Evolutionary conservation across 1,284 basidiomycete species (phyloP), one percentile per base, ranked within the genome.

Genomic region (Irpex sp.): DNA sequence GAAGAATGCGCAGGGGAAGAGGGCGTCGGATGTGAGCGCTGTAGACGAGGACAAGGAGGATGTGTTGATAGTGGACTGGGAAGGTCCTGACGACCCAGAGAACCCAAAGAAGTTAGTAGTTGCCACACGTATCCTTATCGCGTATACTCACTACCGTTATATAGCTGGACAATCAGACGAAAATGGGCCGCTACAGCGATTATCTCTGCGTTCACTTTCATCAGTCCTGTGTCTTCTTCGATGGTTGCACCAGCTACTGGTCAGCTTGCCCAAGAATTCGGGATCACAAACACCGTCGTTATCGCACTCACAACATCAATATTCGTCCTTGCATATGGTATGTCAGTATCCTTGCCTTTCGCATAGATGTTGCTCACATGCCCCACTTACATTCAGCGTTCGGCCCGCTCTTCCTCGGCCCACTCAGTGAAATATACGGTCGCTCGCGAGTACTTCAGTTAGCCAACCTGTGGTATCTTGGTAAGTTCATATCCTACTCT

Each of bases 301-400:
- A 77, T 85, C 13, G 86, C 86, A 0, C 79, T 92, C 71, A 81
- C 81, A 3, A 85, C 84, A 0, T 88, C 86, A 0, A 79, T 92
- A 0, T 93, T 92, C 67, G 78, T 92, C 0, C 77, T 91, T 35
- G 88, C 83, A 15, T 89, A 84, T 67, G 86, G 88, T 86, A 59
- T 62, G 68, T 47, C 8, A 5, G 11, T 9, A 31, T 37, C 1
- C 39, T 11, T 43, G 49, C 15, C 55, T 35, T 39, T 31, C n/a
- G 8, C 36, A 36, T 35, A n/a, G 1, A n/a, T 2, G 13, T 62
- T 49, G 31, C 55, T 49, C n/a, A 37, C 19, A 47, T 33, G 58
- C n/a, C n/a, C 2, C 59, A 17, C n/a, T 36, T 15, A 13, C 9
- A 15, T 19, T 4, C 19, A 79, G 81, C 81, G 0, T 71, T 85